These are phyloP conservation scores for Nicotiana tabacum DNA, from an alignment of 257 asterid species.

Conservation along the genomic window DNA sequence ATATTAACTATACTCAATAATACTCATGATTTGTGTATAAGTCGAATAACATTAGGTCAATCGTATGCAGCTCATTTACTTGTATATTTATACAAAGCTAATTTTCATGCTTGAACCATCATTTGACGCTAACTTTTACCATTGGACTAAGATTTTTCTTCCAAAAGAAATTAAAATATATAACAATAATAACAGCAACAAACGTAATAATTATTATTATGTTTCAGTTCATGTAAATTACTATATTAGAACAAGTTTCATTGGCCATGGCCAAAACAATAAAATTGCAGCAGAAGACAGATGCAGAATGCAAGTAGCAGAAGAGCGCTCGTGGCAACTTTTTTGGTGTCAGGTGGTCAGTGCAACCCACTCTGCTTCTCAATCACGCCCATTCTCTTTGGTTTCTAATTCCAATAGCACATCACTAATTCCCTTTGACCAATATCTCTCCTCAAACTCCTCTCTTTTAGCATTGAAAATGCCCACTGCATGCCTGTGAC, in stretches of 20 bases:
- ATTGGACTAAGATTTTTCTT: too few relatives aligned
- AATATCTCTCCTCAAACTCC: neutral
- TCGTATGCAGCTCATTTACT: too few relatives aligned
- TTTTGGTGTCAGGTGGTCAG: constrained; percentile 25
- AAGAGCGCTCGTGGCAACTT: neutral
- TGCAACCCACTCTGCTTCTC: constrained; percentile 29
- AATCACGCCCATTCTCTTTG: constrained; percentile 28
- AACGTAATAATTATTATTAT: too few relatives aligned
- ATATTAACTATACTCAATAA: too few relatives aligned
- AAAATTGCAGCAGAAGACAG: neutral
- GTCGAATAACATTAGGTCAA: too few relatives aligned
- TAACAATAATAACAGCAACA: too few relatives aligned
- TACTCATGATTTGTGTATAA: too few relatives aligned
- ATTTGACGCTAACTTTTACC: too few relatives aligned
- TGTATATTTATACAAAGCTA: too few relatives aligned
- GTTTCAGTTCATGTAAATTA: too few relatives aligned
- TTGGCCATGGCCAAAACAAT: neutral
- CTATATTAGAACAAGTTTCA: neutral
- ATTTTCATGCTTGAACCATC: too few relatives aligned
- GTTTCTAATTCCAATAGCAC: constrained; percentile 3
- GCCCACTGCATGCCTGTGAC: constrained; percentile 5
- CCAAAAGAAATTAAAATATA: too few relatives aligned
- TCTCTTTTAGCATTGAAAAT: neutral
- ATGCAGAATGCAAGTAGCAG: constrained; percentile 5
- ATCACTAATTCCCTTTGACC: constrained; percentile 10